Conservation (phyloP, 2,329 filamentous ascomycete species). For the Verticillium klebahnii region DNA sequence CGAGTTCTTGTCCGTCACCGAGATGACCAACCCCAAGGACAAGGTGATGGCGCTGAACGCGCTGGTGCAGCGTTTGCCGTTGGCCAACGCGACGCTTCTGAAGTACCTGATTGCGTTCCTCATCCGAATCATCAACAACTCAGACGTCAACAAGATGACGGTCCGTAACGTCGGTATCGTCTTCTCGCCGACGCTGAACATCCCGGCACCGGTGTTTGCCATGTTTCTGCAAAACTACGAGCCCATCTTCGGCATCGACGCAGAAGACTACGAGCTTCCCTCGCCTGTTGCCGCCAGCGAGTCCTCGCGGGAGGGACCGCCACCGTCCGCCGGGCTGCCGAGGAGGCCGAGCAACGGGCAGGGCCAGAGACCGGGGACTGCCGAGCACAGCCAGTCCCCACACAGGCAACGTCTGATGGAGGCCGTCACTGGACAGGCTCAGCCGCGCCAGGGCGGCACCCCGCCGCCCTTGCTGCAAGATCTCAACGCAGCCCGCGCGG, state of each 20-base stretch:
- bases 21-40: conserved; percentile 68
- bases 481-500: conserved; percentile 24
- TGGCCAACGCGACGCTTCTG: conserved; percentile 74
- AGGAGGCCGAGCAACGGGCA: not conserved
- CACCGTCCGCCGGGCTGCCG: conserved; percentile 16
- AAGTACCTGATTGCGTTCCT: conserved; percentile 84
- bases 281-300: conserved; percentile 32
- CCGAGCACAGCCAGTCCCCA: conserved; percentile 44
- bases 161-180: conserved; percentile 97
- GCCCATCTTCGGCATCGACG: conserved; percentile 72
- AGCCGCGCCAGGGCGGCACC: conserved; percentile 30
- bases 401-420: conserved; percentile 46
- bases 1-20: conserved; percentile 80
- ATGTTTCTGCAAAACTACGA: conserved; percentile 89
- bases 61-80: conserved; percentile 75
- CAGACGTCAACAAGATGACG: conserved; percentile 94
- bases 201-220: conserved; percentile 90
- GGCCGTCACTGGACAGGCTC: conserved; percentile 23
- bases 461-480: conserved; percentile 42
- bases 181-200: conserved; percentile 95
- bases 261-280: conserved; percentile 59
- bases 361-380: conserved; percentile 39
- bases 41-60: conserved; percentile 74
- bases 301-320: conserved; percentile 20
- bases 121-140: conserved; percentile 86